Evolutionary conservation across 768 basidiomycete genomes (phyloP), one percentile per base, ranked within the genome.

Genomic region (Naganishia vaughanmartiniae): DNA sequence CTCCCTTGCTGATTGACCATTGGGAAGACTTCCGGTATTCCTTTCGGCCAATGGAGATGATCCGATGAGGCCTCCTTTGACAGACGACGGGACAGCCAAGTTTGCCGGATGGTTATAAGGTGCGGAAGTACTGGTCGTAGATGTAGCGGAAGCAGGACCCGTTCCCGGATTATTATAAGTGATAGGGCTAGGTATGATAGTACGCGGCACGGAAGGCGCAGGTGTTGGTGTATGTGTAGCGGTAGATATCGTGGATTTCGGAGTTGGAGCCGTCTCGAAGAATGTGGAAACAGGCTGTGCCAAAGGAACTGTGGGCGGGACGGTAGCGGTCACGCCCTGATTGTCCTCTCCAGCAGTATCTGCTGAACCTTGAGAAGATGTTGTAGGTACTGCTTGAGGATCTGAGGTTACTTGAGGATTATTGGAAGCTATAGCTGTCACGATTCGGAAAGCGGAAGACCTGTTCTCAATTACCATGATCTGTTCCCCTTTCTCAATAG

Each of bases 401-500:
- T 39, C 12, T 0, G 34, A 39, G 42, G 7, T 34, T 34, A 34
- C 30, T 34, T 58, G 30, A n/a, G 34, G 2, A 5, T 17, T 28
- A 28, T n/a, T 24, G 57, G 57, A 1, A 3, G 28, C 10, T 42
- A 7, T 42, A 15, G 42, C 42, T 42, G 42, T 11, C 15, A 42
- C 7, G 5, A 15, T 11, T 42, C 42, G 42, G 17, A 42, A 42
- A 15, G 42, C 42, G 42, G 42, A 42, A 42, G 42, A 42, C 21
- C 11, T n/a, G n/a, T 45, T 39, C 26, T 63, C 60, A 2, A 84
- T 87, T 54, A 96, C 90, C 75, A 95, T 90, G 72, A 98, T 84
- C 82, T 93, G 92, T 66, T 97, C 95, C 1, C 93, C 91, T 19
- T 83, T 79, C 69, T 85, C 84, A 34, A 97, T 84, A 17, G 90